These are phyloP conservation scores for Leishmania martiniquensis DNA, from an alignment of 208 protist genomes.

Conservation along the genomic window DNA sequence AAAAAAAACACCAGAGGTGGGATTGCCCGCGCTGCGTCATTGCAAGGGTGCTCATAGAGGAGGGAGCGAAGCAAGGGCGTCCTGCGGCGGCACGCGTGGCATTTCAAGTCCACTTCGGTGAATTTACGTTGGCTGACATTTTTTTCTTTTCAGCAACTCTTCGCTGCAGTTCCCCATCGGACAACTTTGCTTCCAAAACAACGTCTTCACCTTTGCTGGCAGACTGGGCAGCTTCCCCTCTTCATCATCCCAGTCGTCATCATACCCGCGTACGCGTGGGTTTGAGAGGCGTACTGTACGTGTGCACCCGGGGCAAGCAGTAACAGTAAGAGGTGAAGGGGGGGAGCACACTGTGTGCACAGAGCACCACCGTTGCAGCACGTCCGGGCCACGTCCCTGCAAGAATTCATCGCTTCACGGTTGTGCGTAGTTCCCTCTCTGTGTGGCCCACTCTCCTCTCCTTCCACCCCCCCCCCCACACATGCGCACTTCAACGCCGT, in stretches of 20 bases:
- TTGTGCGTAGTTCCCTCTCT: background rate
- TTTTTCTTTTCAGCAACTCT: slow-evolving; percentile 11
- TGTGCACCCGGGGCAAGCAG: background rate
- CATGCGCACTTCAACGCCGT: slow-evolving; percentile 47
- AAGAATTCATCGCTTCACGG: background rate
- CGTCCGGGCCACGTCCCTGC: background rate
- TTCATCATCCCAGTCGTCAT: too few relatives aligned
- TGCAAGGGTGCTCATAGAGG: background rate
- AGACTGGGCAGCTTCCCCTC: background rate
- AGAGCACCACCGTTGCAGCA: background rate
- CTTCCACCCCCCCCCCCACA: too few relatives aligned
- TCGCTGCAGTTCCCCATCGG: background rate
- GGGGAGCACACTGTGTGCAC: background rate
- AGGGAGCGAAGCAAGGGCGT: background rate
- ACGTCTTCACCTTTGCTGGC: background rate
- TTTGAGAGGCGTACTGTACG: background rate
- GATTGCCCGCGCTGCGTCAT: too few relatives aligned
- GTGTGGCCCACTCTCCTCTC: background rate
- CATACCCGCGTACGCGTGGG: background rate
- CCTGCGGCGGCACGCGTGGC: background rate
- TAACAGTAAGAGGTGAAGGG: background rate
- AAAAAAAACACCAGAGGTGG: background rate
- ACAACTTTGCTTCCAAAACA: background rate
- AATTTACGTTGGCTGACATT: too few relatives aligned
- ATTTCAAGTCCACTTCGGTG: background rate